phyloP scores from a whole-genome alignment of 1,284 basidiomycete genomes.

The Ustilago curta region DNA sequence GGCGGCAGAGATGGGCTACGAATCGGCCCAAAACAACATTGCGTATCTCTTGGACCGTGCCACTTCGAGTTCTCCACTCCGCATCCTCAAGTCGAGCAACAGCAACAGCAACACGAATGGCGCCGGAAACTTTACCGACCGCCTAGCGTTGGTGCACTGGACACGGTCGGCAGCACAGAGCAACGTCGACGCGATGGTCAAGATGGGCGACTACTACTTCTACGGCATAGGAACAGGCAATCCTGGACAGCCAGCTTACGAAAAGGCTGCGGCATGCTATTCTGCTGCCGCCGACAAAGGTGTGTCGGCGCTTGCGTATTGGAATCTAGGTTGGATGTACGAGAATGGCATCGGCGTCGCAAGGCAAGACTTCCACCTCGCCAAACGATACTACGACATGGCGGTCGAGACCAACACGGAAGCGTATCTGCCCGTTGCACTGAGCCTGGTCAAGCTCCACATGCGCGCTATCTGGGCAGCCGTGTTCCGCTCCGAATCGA shows the following conservation, averaged over 20 bases:
- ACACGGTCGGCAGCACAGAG: conserved; percentile 91
- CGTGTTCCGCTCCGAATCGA: conserved; percentile 47
- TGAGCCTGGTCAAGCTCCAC: conserved; percentile 87
- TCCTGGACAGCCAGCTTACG: conserved; percentile 76
- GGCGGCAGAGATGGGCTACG: conserved; percentile 85
- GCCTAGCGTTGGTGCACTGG: conserved; percentile 89
- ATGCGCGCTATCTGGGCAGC: conserved; percentile 80
- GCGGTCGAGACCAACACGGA: conserved; percentile 87
- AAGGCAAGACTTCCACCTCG: conserved; percentile 85
- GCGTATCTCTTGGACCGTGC: conserved; percentile 88
- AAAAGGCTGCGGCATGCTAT: conserved; percentile 92
- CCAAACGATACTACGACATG: conserved; percentile 94
- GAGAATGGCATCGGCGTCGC: conserved; percentile 93
- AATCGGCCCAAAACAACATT: conserved; percentile 94
- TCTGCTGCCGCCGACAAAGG: conserved; percentile 90
- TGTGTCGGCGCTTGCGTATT: conserved; percentile 91
- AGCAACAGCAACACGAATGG: conserved; percentile 12
- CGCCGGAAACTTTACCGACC: conserved; percentile 72
- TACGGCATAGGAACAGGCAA: conserved; percentile 70
- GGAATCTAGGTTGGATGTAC: conserved; percentile 99
- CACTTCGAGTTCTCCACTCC: conserved; percentile 28
- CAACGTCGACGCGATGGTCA: conserved; percentile 94
- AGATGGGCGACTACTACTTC: conserved; percentile 90
- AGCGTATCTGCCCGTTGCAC: conserved; percentile 85
- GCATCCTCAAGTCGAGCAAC: conserved; percentile 14